Base-by-base conservation (phyloP, 2,329 filamentous ascomycete genomes). In the Dactylellina leptospora region DNA sequence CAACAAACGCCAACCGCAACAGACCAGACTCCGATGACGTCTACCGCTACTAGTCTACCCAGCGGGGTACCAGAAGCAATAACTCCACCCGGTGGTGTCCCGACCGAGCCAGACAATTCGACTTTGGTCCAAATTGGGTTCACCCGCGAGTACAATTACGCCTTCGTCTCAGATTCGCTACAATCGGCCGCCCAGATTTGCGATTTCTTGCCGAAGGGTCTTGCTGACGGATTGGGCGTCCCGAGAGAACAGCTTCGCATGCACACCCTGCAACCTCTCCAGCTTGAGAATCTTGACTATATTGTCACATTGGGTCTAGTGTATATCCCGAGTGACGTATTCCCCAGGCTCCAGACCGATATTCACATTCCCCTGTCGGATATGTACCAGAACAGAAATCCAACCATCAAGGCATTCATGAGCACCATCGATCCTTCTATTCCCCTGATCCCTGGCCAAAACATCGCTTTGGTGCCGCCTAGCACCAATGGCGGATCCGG, bases 141-240 rank as follows among this genome's bases (percentile, higher is more conserved):
- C 84, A 82, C 86, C 56, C 89, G 87, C 77, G 85, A 86, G 0
- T 84, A 96, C 76, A 93, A 96, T 81, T 99, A 95, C 80, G 82
- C 85, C 6, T 96, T 96, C 78, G 90, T 97, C 25, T 88, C 89
- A 9, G 83, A 82, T 20, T 87, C 89, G 74, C 83, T 87, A 11
- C 84, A 88, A 74, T 90, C 92, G 16, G 90, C 91, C 3, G 87
- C 87, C 38, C 93, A 97, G 80, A 91, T 99, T 77, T 96, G 97
- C 82, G 81, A 86, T 58, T 90, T 86, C 75, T 82, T 97, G 2
- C 92, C 92, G 0, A 76, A 83, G 56, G 91, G 90, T 74, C 83
- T 96, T 53, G 82, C 85, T 1, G 85, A 88, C 74, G 89, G 86
- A 44, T 82, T 96, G 47, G 77, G 80, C 1, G 74, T 80, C 10